Evolutionary conservation across 805 yeast genomes (phyloP).

Genomic region (Metschnikowia arizonensis): DNA sequence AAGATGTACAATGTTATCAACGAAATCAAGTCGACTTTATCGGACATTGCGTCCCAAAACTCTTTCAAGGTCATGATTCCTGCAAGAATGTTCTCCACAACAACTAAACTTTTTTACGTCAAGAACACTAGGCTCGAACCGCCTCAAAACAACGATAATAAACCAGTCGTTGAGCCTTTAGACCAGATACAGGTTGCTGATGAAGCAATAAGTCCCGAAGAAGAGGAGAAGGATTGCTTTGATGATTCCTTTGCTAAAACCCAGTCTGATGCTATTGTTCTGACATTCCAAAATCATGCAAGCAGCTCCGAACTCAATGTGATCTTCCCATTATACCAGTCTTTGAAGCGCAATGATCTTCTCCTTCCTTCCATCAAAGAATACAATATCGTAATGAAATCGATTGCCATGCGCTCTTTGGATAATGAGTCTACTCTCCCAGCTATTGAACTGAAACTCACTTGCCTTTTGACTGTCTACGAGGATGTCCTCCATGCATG

Average conservation of each 20-base stretch:
- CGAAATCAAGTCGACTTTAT: conserved; percentile 23
- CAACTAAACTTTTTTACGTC: background rate
- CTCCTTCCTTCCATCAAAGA: conserved; percentile 48
- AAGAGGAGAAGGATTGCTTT: conserved; percentile 13
- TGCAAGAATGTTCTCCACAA: conserved; percentile 10
- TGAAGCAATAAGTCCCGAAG: background rate
- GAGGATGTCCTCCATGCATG: conserved; percentile 51
- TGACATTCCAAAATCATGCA: conserved; percentile 15
- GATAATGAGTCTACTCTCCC: conserved; percentile 27
- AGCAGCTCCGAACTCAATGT: conserved; percentile 26
- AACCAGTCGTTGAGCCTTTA: background rate
- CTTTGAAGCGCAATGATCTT: conserved; percentile 33
- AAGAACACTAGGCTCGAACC: background rate
- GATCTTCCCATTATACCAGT: conserved; percentile 40
- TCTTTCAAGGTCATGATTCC: conserved; percentile 8
- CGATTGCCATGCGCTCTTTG: conserved; percentile 49
- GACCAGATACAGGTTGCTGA: background rate
- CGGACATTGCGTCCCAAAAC: conserved; percentile 16
- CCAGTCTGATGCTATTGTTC: conserved; percentile 21
- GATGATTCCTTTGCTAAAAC: conserved; percentile 19
- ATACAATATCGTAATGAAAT: conserved; percentile 52
- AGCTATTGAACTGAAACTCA: conserved; percentile 56
- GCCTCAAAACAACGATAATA: background rate
- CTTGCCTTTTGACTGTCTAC: conserved; percentile 60
- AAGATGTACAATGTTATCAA: conserved; percentile 27